Evolutionary conservation across 176 grass and related monocot genomes (phyloP), one percentile per base, ranked within the genome.

Genomic region (Carex parvula): DNA sequence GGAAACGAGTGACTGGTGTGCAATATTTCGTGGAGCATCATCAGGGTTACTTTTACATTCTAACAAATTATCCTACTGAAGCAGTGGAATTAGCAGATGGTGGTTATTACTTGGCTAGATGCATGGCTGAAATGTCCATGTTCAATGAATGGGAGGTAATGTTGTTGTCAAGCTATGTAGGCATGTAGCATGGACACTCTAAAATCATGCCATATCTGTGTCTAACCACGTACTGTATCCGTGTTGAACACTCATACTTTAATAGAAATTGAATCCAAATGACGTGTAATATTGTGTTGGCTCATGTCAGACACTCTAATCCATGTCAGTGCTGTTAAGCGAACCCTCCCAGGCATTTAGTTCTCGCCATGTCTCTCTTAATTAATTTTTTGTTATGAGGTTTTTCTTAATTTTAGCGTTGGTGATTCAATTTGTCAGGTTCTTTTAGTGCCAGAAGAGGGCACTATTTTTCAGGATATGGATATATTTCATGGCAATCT

Each of bases 1-100:
- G 87, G 76, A 91, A 93, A 70, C 90, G 95, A 35, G 86, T 85
- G n/a, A 57, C 81, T 70, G 87, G 92, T 82, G 92, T 92, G 67
- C 95, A 98, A 79, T 98, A 92, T 76, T 98, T 98, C 90, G 50
- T 98, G 89, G 95, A 98, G 88, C 92, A 98, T 84, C 95, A 98
- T 75, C 85, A 85, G 68, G 92, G 91, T n/a, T 95, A 86, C 86
- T 95, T 98, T 80, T 98, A 98, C 69, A 95, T 98, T 79, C 91
- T 98, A 85, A 98, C 95, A 80, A 98, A 98, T 88, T 83, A 84
- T 85, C 91, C 91, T 59, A 63, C 74, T 24, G 81, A 90, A 74
- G 75, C 59, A 66, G 84, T 64, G 42, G 35, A 74, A 80, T 86
- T 67, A 56, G 21, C 89, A 59, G 86, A 44, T 85, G 64, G 29